Percentiles rank a stretch among this genome's conserved stretches.
Evolutionary conservation across 2,329 filamentous ascomycete genomes (phyloP).

Genomic region (Colletotrichum melonis): DNA sequence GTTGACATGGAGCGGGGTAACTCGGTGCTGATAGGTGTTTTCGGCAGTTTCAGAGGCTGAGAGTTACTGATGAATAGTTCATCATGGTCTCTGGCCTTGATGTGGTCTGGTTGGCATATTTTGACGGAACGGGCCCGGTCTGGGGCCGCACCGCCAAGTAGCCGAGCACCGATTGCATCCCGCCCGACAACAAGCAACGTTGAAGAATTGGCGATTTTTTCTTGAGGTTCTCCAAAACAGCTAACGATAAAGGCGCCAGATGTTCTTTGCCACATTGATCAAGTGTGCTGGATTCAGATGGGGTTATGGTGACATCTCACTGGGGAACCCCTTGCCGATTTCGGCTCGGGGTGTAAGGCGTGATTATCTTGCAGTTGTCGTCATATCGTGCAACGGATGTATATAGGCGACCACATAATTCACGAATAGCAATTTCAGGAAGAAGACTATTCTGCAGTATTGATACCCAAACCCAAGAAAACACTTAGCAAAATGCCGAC

Average conservation of each 20-base stretch:
- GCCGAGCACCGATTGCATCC: neutral
- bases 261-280: neutral
- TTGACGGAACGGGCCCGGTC: neutral
- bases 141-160: no score
- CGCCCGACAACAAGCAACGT: neutral
- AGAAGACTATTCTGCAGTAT: neutral
- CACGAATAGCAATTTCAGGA: neutral
- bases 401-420: slow-evolving; percentile 18
- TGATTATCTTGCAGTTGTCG: slow-evolving; percentile 41
- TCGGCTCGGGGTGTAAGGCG: slow-evolving; percentile 38
- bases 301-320: slow-evolving; percentile 21
- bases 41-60: neutral
- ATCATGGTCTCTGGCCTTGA: neutral
- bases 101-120: neutral
- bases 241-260: neutral
- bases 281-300: neutral
- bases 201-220: neutral
- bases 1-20: slow-evolving; percentile 16
- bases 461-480: neutral
- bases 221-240: neutral
- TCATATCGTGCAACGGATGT: slow-evolving; percentile 35
- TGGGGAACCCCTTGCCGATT: slow-evolving; percentile 32
- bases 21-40: neutral
- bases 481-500: slow-evolving; percentile 49
- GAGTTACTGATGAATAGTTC: neutral